These are phyloP conservation scores for Beauveria bassiana DNA, from an alignment of 2,329 filamentous ascomycete genomes.

Conservation along the genomic window DNA sequence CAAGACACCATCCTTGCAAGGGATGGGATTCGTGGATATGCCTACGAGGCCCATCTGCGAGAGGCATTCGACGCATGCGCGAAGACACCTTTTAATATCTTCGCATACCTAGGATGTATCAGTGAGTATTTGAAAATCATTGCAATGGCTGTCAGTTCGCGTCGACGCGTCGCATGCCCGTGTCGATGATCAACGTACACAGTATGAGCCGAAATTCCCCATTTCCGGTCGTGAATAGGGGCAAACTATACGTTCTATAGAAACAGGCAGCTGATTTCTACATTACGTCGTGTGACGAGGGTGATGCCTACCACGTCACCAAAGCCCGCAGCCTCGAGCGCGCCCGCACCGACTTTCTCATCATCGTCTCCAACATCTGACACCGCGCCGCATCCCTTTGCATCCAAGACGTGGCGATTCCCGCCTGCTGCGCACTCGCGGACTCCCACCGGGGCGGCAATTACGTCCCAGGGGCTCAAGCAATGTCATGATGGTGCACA, in stretches of 20 bases:
- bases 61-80: not conserved
- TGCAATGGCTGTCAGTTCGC: not conserved
- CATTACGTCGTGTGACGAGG: not conserved
- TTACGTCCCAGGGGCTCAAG: conserved; percentile 2
- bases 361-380: conserved; percentile 15
- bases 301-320: not conserved
- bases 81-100: not conserved
- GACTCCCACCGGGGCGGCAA: conserved; percentile 11
- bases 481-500: conserved; percentile 10
- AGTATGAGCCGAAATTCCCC: not conserved
- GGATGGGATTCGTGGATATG: not conserved
- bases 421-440: not conserved
- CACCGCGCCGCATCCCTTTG: conserved; percentile 16
- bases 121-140: not conserved
- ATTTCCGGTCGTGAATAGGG: not conserved
- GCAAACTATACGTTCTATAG: no score
- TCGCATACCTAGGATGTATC: not conserved
- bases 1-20: conserved; percentile 3
- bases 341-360: conserved; percentile 14
- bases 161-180: not conserved
- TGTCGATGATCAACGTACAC: not conserved
- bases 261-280: no score
- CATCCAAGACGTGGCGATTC: conserved; percentile 16
- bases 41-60: conserved; percentile 7
- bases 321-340: conserved; percentile 13